Evolutionary conservation across 208 protist species (phyloP).

Genomic region (Trypanosomatidae sp.): DNA sequence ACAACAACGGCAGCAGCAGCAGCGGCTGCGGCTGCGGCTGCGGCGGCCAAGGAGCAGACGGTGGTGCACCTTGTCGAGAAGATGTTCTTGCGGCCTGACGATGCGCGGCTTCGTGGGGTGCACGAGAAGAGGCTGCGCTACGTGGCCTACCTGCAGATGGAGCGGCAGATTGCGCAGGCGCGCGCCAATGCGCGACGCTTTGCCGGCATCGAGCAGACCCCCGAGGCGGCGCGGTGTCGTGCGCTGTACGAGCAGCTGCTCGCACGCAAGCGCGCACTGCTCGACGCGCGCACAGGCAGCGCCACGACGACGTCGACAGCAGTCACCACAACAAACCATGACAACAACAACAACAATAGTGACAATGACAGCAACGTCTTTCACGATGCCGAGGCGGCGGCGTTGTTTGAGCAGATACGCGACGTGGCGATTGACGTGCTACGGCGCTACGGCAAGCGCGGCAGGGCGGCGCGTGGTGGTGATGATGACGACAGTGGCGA

Average conservation of each 20-base stretch:
- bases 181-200: conserved; percentile 58
- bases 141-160: conserved; percentile 74
- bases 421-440: conserved; percentile 18
- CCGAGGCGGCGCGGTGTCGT: conserved; percentile 38
- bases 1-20: background rate
- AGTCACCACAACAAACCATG: too few relatives aligned
- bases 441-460: conserved; percentile 5
- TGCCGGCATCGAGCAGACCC: conserved; percentile 31
- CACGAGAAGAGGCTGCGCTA: conserved; percentile 73
- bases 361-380: conserved; percentile 25
- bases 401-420: conserved; percentile 58
- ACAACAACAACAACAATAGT: background rate
- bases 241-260: conserved; percentile 31
- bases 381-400: conserved; percentile 32
- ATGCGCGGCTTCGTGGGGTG: conserved; percentile 37
- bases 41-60: conserved; percentile 16
- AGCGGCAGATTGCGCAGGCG: conserved; percentile 62
- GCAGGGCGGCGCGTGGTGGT: conserved; percentile 7
- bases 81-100: conserved; percentile 68
- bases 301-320: too few relatives aligned
- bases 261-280: conserved; percentile 8
- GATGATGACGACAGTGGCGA: too few relatives aligned
- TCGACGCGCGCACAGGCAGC: background rate
- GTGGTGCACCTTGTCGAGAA: conserved; percentile 57
- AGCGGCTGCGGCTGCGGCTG: conserved; percentile 14